Percentiles rank a stretch among this genome's conserved stretches.
Conservation (phyloP, 2,329 filamentous ascomycete species). For the Sordariomycetes sp. region DNA sequence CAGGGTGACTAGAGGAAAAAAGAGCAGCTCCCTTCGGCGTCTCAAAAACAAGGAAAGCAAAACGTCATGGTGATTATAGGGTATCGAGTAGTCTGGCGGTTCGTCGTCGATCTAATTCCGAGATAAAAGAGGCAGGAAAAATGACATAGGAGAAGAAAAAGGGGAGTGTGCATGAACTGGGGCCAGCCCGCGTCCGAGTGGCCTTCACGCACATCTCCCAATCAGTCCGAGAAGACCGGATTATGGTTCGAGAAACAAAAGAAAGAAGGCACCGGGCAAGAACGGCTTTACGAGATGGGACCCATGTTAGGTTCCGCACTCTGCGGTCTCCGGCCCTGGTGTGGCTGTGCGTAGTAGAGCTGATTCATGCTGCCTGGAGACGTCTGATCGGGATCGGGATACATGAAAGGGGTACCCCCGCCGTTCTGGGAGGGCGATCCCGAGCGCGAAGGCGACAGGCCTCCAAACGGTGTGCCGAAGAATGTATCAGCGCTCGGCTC, state of each 20-base stretch:
- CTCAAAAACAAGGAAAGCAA: neutral
- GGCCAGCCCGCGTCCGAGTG: neutral
- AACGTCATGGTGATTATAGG: neutral
- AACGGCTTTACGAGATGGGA: conserved; percentile 24
- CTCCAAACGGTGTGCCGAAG: conserved; percentile 56
- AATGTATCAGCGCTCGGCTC: conserved; percentile 65
- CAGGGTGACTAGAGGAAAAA: neutral
- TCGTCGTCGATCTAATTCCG: neutral
- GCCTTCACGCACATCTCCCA: neutral
- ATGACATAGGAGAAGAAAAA: neutral
- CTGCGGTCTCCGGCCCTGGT: conserved; percentile 56
- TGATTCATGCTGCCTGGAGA: conserved; percentile 41
- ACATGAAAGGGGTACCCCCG: conserved; percentile 52
- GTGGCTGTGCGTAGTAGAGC: conserved; percentile 57
- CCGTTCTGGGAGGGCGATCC: conserved; percentile 59
- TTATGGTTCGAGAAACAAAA: neutral
- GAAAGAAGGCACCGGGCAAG: neutral
- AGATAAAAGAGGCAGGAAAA: conserved; percentile 2
- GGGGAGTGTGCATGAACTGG: neutral
- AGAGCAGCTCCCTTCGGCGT: neutral
- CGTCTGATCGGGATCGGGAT: conserved; percentile 66
- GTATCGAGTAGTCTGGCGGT: neutral
- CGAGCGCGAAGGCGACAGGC: conserved; percentile 75
- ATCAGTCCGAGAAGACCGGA: neutral
- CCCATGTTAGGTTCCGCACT: conserved; percentile 56